Base-by-base conservation (phyloP, 2,329 filamentous ascomycete species). In the Chaetomiaceae sp. region DNA sequence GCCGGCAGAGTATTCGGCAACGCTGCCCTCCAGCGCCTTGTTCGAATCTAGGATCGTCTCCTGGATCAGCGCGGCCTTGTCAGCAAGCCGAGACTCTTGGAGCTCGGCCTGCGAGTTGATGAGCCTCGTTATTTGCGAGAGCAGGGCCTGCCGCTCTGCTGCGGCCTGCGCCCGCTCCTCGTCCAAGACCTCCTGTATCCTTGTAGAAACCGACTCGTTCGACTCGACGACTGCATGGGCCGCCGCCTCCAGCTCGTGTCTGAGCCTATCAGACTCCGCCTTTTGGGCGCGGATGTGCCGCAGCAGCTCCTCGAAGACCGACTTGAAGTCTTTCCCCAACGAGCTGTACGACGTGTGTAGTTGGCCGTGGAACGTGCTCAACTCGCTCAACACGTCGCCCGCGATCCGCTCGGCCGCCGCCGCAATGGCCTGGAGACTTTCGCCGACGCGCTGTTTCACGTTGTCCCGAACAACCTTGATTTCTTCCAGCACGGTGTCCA, bases 401-500 rank as follows among this genome's bases (percentile, higher is more conserved):
- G 90, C 90, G 57, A 97, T 96, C 51, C 87, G 85, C 70, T 92
- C 89, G 1, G 92, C 90, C 9, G 91, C 90, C 10, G 80, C 80
- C 2, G 90, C 90, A 20, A 97, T 82, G 23, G 89, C 85, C 63
- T 89, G 85, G 38, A 97, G 75, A 8, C 91, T 92, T 64, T 90
- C 85, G 2, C 89, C 89, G 43, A 97, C 89, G 57, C 87, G 86
- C 44, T 81, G 76, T 74, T 96, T 96, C 47, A 97, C 89, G 48
- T 89, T 85, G 67, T 96, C 88, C 20, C 92, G 83, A 21, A 97
- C 77, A n/a, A 81, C 83, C 66, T 91, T 91, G 67, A 97, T 96
- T 66, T 95, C 92, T 63, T 94, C 89, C 9, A 99, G 77, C 1
- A 96, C 86, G n/a, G 81, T 76, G 62, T 96, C 91, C 88, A 96